A percentile compares a stretch with the other conserved stretches of the same genome.
Evolutionary conservation across 2,329 filamentous ascomycete species (phyloP).

Genomic region (Nemania sp.): DNA sequence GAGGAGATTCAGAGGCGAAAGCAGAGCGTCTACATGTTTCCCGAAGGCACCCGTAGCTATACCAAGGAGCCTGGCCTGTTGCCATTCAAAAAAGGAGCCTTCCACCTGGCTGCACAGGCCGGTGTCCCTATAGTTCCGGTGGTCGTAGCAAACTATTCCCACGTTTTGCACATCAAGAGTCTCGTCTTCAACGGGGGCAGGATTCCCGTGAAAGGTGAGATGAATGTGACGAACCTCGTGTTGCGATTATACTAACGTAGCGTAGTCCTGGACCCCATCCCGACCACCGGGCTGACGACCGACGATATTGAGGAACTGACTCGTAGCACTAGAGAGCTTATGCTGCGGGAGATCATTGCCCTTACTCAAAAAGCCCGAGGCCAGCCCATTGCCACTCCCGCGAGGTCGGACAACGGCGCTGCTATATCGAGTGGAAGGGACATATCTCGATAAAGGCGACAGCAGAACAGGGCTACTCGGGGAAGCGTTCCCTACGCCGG

Average conservation of each 20-base stretch:
- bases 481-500: neutral
- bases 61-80: constrained; percentile 78
- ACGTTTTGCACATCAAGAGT: constrained; percentile 68
- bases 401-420: constrained; percentile 37
- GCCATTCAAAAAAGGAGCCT: constrained; percentile 99
- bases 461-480: neutral
- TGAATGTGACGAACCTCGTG: neutral
- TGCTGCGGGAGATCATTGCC: constrained; percentile 68
- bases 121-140: constrained; percentile 91
- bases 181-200: constrained; percentile 68
- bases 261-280: constrained; percentile 77
- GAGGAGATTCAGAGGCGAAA: constrained; percentile 72
- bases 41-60: constrained; percentile 93
- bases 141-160: constrained; percentile 78
- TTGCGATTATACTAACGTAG: constrained; percentile 16
- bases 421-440: constrained; percentile 42
- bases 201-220: constrained; percentile 75
- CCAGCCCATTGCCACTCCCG: constrained; percentile 38
- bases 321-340: constrained; percentile 69
- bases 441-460: constrained; percentile 11
- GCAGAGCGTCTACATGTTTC: constrained; percentile 85
- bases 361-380: constrained; percentile 59
- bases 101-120: constrained; percentile 92
- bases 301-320: constrained; percentile 79
- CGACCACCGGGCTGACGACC: constrained; percentile 71